A percentile compares a stretch with the other conserved stretches of the same genome.
phyloP scores from a whole-genome alignment of 2,329 filamentous ascomycete genomes.

The Taxawa tesnikishii region DNA sequence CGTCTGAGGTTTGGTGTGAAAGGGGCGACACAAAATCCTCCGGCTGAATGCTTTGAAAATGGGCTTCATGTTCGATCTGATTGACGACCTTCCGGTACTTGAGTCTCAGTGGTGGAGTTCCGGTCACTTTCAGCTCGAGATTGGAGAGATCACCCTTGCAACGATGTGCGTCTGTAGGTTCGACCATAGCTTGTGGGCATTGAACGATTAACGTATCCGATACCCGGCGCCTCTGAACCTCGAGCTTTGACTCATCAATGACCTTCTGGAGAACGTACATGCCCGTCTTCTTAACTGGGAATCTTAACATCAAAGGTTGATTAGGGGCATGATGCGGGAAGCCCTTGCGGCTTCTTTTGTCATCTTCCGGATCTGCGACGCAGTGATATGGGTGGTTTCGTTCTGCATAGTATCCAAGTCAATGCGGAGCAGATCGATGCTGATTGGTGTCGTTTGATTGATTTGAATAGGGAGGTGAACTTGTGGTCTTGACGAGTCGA shows the following conservation, averaged over 20 bases:
- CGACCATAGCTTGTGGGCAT: conserved; percentile 70
- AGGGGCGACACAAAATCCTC: conserved; percentile 74
- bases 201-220: conserved; percentile 77
- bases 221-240: conserved; percentile 43
- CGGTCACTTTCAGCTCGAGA: conserved; percentile 68
- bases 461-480: conserved; percentile 73
- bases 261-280: conserved; percentile 78
- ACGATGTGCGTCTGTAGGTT: conserved; percentile 51
- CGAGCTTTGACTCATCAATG: conserved; percentile 84
- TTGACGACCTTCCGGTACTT: conserved; percentile 86
- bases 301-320: conserved; percentile 43
- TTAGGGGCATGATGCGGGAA: conserved; percentile 40
- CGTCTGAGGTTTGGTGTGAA: conserved; percentile 45
- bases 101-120: conserved; percentile 82
- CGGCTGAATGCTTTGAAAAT: conserved; percentile 87
- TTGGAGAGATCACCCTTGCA: conserved; percentile 85
- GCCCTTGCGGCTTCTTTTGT: conserved; percentile 50
- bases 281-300: conserved; percentile 72
- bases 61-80: conserved; percentile 67
- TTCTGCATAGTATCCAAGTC: conserved; percentile 72
- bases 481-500: conserved; percentile 50
- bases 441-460: conserved; percentile 81
- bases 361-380: conserved; percentile 63
- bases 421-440: conserved; percentile 77
- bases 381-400: conserved; percentile 65